Conservation (phyloP, 2,329 filamentous ascomycete genomes). For the Chaetothyriales sp. region DNA sequence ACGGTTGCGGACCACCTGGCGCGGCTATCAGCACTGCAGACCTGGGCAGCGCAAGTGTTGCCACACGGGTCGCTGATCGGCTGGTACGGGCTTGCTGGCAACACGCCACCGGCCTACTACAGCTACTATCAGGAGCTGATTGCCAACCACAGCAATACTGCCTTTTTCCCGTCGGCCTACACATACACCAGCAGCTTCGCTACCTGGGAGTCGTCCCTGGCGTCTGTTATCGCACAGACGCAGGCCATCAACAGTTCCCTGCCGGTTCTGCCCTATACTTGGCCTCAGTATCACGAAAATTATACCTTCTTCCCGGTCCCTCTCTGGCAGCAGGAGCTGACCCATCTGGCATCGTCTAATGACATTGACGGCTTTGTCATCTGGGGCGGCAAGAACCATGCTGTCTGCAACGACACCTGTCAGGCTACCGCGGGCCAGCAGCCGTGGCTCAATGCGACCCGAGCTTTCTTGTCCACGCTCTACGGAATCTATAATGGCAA, state of each 20-base stretch:
- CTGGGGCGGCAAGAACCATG: background rate
- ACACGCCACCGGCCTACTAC: background rate
- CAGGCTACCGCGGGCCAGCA: background rate
- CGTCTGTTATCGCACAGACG: background rate
- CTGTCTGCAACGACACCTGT: background rate
- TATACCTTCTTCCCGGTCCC: constrained; percentile 1
- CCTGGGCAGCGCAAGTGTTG: background rate
- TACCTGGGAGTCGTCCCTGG: background rate
- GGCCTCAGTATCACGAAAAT: background rate
- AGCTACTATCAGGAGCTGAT: background rate
- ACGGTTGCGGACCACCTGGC: background rate
- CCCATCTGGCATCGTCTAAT: background rate
- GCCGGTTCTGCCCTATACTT: background rate
- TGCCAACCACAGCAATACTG: background rate
- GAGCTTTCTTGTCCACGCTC: background rate
- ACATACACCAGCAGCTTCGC: background rate
- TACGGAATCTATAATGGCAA: background rate
- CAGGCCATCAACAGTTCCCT: background rate
- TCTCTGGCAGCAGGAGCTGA: background rate
- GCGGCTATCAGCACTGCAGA: background rate
- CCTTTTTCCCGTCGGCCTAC: background rate
- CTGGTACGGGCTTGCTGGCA: background rate
- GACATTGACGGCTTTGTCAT: background rate
- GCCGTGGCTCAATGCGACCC: background rate
- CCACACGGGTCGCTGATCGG: background rate